phyloP scores from a whole-genome alignment of 108 stramenopile species.

The Skeletonema tropicum region DNA sequence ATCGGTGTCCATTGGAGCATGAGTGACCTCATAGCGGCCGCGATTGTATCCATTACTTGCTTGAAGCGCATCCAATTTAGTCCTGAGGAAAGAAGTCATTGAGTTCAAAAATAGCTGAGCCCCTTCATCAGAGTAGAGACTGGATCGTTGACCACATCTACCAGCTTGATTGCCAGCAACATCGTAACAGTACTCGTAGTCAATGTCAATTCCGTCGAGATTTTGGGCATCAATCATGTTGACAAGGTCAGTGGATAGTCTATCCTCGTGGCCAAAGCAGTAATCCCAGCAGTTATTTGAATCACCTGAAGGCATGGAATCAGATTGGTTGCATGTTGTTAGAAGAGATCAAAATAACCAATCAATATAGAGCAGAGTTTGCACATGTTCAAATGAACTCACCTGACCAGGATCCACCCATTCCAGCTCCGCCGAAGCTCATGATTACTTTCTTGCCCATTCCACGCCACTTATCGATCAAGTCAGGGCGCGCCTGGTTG shows the following conservation, averaged over 20 bases:
- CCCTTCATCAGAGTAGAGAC: slow-evolving; percentile 31
- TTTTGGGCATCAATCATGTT: slow-evolving; percentile 51
- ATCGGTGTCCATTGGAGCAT: slow-evolving; percentile 70
- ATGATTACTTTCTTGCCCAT: slow-evolving; percentile 57
- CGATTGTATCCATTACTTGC: slow-evolving; percentile 36
- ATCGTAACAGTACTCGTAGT: slow-evolving; percentile 76
- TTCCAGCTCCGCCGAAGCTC: slow-evolving; percentile 60
- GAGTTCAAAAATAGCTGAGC: slow-evolving; percentile 43
- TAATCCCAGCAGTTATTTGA: slow-evolving; percentile 77
- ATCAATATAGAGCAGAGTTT: neutral
- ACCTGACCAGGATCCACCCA: slow-evolving; percentile 53
- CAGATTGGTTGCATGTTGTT: neutral
- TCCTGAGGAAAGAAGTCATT: slow-evolving; percentile 45
- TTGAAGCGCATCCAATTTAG: slow-evolving; percentile 43
- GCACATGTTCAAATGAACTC: neutral
- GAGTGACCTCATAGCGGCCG: slow-evolving; percentile 52
- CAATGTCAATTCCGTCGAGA: slow-evolving; percentile 68
- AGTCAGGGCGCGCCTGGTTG: slow-evolving; percentile 19
- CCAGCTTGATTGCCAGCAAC: slow-evolving; percentile 32
- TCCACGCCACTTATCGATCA: slow-evolving; percentile 39
- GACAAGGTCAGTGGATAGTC: slow-evolving; percentile 49
- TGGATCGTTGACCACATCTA: slow-evolving; percentile 30
- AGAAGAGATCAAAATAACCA: neutral
- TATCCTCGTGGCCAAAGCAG: slow-evolving; percentile 62
- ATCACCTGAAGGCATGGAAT: slow-evolving; percentile 4